These are phyloP conservation scores for Trematosphaeria pertusa DNA, from an alignment of 2,329 filamentous ascomycete species.

Conservation along the genomic window DNA sequence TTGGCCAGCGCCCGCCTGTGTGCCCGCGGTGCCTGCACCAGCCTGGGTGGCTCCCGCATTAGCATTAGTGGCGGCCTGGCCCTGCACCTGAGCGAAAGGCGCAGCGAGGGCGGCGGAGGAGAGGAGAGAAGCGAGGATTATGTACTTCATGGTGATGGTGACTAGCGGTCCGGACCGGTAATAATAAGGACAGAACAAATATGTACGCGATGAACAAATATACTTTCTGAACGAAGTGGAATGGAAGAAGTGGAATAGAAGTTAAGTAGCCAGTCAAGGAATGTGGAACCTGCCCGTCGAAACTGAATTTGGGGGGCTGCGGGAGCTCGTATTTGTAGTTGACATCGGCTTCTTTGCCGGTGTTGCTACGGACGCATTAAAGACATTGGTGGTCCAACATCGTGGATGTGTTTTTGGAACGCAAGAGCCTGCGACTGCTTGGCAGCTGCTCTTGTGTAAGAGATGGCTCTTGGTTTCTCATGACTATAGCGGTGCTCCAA, in stretches of 20 bases:
- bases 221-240: slow-evolving; percentile 14
- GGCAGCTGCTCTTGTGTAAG: slow-evolving; percentile 24
- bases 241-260: slow-evolving; percentile 26
- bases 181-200: slow-evolving; percentile 25
- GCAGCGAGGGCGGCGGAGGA: slow-evolving; percentile 40
- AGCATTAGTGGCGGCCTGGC: slow-evolving; percentile 21
- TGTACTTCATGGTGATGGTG: slow-evolving; percentile 44
- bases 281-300: slow-evolving; percentile 41
- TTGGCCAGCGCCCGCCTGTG: slow-evolving; percentile 19
- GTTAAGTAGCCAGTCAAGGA: slow-evolving; percentile 33
- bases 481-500: slow-evolving; percentile 24
- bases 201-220: slow-evolving; percentile 16
- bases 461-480: slow-evolving; percentile 21
- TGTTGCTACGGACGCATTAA: slow-evolving; percentile 15
- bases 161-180: slow-evolving; percentile 16
- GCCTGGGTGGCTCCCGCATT: slow-evolving; percentile 15
- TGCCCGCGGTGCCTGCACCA: slow-evolving; percentile 15
- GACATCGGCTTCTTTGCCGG: background rate
- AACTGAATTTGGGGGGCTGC: slow-evolving; percentile 16
- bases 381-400: slow-evolving; percentile 6
- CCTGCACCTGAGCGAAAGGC: slow-evolving; percentile 34
- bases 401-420: slow-evolving; percentile 9
- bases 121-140: slow-evolving; percentile 43
- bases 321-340: slow-evolving; percentile 32
- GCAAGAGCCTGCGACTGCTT: slow-evolving; percentile 18